Percentiles rank a stretch among this genome's conserved stretches.
Conservation (phyloP, 345 rosid genomes). For the Noccaea bulbosa region DNA sequence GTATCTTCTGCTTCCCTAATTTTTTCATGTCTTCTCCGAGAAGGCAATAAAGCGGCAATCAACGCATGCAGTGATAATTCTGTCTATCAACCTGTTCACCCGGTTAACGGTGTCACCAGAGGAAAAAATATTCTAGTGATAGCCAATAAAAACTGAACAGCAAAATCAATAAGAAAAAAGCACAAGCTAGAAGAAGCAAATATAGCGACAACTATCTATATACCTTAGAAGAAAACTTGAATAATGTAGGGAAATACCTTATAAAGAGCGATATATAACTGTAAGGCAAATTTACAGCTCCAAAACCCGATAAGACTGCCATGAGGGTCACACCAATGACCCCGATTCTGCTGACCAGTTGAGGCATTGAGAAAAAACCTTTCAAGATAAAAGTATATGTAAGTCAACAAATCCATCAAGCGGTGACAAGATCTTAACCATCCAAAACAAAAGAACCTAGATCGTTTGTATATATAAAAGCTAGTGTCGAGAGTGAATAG, state of each 20-base stretch:
- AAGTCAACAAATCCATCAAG: constrained; percentile 17
- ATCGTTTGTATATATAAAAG: constrained; percentile 21
- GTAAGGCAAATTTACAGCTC: constrained; percentile 96
- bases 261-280: constrained; percentile 97
- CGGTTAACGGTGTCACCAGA: background rate
- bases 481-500: constrained; percentile 13
- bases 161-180: constrained; percentile 15
- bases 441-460: background rate
- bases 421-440: constrained; percentile 23
- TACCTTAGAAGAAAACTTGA: background rate
- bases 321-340: constrained; percentile 97
- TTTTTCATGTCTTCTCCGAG: background rate
- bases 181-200: constrained; percentile 9
- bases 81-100: constrained; percentile 4
- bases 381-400: constrained; percentile 38
- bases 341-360: constrained; percentile 95
- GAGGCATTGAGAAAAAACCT: constrained; percentile 96
- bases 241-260: constrained; percentile 51
- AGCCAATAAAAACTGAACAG: constrained; percentile 14
- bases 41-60: constrained; percentile 7
- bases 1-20: background rate
- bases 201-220: background rate
- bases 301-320: constrained; percentile 98
- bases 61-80: constrained; percentile 10
- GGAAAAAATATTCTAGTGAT: background rate